Conservation (phyloP, 108 stramenopile species). For the Cyclotella distinguenda region DNA sequence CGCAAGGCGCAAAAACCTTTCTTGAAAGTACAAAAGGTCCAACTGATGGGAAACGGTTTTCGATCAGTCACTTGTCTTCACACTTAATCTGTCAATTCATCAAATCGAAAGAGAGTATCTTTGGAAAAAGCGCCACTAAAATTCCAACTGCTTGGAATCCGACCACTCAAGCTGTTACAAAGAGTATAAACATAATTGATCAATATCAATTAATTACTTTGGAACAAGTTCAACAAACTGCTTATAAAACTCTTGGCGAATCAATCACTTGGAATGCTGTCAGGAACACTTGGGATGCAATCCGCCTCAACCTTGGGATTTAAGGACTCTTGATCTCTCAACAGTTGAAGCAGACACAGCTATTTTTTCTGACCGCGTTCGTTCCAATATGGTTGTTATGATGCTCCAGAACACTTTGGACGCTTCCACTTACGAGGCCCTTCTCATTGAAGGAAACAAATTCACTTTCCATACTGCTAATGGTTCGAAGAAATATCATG, state of each 20-base stretch:
- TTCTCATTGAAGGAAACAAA: not conserved
- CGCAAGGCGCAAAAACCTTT: not conserved
- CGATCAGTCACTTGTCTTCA: not conserved
- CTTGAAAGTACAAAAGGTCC: not conserved
- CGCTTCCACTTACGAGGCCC: not conserved
- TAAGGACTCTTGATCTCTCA: not conserved
- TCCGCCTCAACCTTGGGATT: not conserved
- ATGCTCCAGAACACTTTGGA: not conserved
- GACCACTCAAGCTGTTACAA: not conserved
- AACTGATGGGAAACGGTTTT: not conserved
- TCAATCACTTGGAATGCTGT: not conserved
- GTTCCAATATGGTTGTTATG: not conserved
- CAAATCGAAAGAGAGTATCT: not conserved
- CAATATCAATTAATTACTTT: not conserved
- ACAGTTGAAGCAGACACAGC: not conserved
- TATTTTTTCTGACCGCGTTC: not conserved
- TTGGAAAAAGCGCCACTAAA: not conserved
- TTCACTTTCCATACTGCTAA: not conserved
- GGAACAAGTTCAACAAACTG: not conserved
- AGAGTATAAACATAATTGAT: conserved; percentile 1
- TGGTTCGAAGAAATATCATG: not conserved
- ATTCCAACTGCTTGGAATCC: not conserved
- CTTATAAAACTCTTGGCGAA: not conserved
- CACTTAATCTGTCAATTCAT: not conserved
- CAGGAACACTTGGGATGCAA: not conserved